Base-by-base conservation (phyloP, 768 basidiomycete species). In the Boletus subparvulus region DNA sequence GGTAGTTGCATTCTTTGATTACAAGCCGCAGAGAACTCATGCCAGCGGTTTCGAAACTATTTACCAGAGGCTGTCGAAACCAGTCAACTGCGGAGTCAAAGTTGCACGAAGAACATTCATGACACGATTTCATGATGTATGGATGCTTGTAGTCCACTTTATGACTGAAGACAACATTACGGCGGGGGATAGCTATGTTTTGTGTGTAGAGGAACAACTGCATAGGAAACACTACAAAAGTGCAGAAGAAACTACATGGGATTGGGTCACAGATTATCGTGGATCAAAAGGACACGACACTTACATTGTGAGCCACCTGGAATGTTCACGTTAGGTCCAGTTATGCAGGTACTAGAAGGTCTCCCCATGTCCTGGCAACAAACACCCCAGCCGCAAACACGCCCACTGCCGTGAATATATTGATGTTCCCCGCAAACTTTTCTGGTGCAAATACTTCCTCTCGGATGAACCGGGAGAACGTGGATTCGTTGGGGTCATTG, bases 351-450 rank as follows among this genome's bases (percentile, higher is more conserved):
- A 92, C 80, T 75, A 92, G 81, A 42, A 88, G 68, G 41, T 87
- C 88, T 12, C 92, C 92, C 81, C 88, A 96, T 41, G 83, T 82
- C 69, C 90, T 84, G 16, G 86, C 83, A 14, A 77, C 83, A 43
- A 85, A 70, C 54, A 93, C 84, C 4, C 89, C 88, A 30, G 82
- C 87, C 26, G 83, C 73, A 63, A 92, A 93, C 58, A 91, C 73
- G 7, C 79, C 76, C 8, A 86, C 73, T 19, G 86, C 86, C 9
- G 85, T 83, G 44, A 85, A 63, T 58, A 92, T 81, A 66, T 79
- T 88, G 66, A 91, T 63, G 68, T 92, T 93, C 55, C 90, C 90
- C 13, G 80, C 75, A 16, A 87, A 64, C 70, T 92, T 91, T 61
- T 92, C 88, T 11, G 86, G 86, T 47, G 88, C 80, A 55, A 80